Conservation (phyloP, 192 early-diverging fungal genomes). For the Coemansia sp. region DNA sequence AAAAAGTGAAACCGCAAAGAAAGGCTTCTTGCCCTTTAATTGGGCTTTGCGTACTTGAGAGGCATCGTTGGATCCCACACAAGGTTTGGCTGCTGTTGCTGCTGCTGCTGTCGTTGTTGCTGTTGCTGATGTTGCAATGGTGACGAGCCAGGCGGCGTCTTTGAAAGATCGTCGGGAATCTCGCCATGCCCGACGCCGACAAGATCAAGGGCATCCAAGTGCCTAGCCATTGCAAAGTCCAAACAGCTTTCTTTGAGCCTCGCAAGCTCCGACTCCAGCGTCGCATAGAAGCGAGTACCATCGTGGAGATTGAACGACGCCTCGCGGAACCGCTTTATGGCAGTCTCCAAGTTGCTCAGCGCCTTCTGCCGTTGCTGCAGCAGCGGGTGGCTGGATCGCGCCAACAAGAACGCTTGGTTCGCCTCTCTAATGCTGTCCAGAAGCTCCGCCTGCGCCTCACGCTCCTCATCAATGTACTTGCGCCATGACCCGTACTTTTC, state of each 20-base stretch:
- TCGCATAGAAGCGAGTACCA: constrained; percentile 73
- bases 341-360: constrained; percentile 74
- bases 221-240: constrained; percentile 72
- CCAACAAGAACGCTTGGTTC: constrained; percentile 69
- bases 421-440: constrained; percentile 63
- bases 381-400: constrained; percentile 60
- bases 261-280: constrained; percentile 66
- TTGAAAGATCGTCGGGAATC: constrained; percentile 23
- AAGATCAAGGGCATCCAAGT: constrained; percentile 66
- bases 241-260: constrained; percentile 64
- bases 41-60: constrained; percentile 37
- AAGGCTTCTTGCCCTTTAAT: not conserved
- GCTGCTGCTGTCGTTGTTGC: constrained; percentile 3
- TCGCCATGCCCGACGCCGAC: constrained; percentile 37
- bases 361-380: constrained; percentile 75
- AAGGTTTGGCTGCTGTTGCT: constrained; percentile 17
- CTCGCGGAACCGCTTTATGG: constrained; percentile 73
- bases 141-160: constrained; percentile 5
- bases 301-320: constrained; percentile 76
- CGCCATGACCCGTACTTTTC: constrained; percentile 72
- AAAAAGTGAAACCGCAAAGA: not conserved
- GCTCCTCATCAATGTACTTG: constrained; percentile 60
- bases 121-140: not conserved
- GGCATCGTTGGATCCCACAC: constrained; percentile 53
- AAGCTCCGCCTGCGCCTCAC: constrained; percentile 65